phyloP scores from a whole-genome alignment of 2,329 filamentous ascomycete species.

The Colletotrichum tofieldiae region DNA sequence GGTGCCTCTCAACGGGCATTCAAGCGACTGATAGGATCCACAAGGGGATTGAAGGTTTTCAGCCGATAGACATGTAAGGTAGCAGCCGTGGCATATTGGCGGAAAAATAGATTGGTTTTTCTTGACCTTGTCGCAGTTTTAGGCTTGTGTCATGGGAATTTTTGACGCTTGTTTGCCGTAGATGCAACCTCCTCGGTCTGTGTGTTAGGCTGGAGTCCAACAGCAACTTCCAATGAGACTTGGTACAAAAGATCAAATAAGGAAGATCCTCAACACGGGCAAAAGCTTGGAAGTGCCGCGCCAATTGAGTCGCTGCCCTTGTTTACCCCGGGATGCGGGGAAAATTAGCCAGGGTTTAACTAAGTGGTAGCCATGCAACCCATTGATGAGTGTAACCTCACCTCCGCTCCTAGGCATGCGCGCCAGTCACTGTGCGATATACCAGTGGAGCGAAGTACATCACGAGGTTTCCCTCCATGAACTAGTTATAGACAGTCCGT shows the following conservation, averaged over 20 bases:
- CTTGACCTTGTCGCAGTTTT: not conserved
- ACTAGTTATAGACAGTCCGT: not conserved
- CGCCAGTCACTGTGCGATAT: slow-evolving; percentile 24
- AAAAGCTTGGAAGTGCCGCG: slow-evolving; percentile 17
- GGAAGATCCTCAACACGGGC: not conserved
- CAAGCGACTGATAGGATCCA: not conserved
- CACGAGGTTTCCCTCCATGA: not conserved
- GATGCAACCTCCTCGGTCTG: not conserved
- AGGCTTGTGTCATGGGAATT: not conserved
- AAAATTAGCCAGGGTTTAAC: not conserved
- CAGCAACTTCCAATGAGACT: slow-evolving; percentile 8
- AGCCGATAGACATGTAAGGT: not conserved
- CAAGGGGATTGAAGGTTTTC: not conserved
- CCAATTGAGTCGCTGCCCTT: slow-evolving; percentile 20
- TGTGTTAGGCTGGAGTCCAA: not conserved
- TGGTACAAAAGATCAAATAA: not conserved
- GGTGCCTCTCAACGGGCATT: not conserved
- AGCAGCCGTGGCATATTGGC: not conserved
- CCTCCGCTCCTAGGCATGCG: slow-evolving; percentile 28
- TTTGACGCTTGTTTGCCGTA: not conserved
- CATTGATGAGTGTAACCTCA: slow-evolving; percentile 29
- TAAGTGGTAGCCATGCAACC: not conserved
- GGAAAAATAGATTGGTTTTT: not conserved
- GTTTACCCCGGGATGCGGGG: slow-evolving; percentile 23
- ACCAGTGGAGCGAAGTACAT: not conserved